Evolutionary conservation across 2,329 filamentous ascomycete species (phyloP).

Genomic region (Scortechinia acanthostroma): DNA sequence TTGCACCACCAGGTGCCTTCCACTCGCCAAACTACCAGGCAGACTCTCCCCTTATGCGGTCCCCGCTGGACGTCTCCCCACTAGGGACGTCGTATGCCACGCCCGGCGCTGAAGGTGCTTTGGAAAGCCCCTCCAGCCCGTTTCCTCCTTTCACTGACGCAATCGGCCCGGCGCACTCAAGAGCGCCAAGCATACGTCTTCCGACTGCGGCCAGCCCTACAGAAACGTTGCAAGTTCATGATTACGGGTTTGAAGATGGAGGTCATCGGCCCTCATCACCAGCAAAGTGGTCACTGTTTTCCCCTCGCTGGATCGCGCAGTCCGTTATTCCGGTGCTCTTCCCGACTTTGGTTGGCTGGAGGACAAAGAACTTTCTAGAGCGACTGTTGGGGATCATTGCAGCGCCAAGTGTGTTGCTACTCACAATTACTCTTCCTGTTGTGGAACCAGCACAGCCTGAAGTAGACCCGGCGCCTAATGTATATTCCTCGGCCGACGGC

Average conservation of each 20-base stretch:
- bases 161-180: background rate
- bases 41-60: background rate
- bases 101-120: background rate
- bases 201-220: background rate
- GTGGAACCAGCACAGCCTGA: conserved; percentile 62
- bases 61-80: background rate
- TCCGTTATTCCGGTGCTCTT: conserved; percentile 71
- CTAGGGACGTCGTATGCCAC: background rate
- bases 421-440: conserved; percentile 85
- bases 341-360: conserved; percentile 79
- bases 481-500: background rate
- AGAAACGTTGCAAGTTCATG: conserved; percentile 41
- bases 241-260: conserved; percentile 24
- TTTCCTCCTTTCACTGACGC: background rate
- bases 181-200: background rate
- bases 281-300: conserved; percentile 77
- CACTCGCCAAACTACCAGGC: background rate
- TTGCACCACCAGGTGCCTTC: background rate
- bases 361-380: conserved; percentile 75
- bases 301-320: conserved; percentile 64
- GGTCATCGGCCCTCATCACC: conserved; percentile 22
- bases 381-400: conserved; percentile 75
- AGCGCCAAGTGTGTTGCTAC: conserved; percentile 80
- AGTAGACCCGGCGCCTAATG: conserved; percentile 14
- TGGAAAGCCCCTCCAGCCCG: background rate